A percentile compares a stretch with the other conserved stretches of the same genome.
These are phyloP conservation scores for Otatea glauca DNA, from an alignment of 176 grass and related monocot genomes.

Conservation along the genomic window DNA sequence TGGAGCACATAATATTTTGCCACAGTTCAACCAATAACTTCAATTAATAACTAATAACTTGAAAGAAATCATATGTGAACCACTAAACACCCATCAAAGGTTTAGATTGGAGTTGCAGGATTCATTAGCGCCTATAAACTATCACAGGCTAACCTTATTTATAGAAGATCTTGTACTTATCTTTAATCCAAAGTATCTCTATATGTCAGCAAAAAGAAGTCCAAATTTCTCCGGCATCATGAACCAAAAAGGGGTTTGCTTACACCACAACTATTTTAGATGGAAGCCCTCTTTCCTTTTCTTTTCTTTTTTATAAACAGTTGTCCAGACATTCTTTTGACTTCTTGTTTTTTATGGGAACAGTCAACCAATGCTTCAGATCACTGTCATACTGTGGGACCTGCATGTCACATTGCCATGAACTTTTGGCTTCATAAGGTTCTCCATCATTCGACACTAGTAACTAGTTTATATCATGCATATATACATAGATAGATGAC, in stretches of 20 bases:
- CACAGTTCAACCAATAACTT: not conserved
- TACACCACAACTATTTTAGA: not conserved
- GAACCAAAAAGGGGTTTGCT: constrained; percentile 17
- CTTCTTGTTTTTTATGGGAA: not conserved
- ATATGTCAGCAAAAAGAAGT: not conserved
- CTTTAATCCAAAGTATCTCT: not conserved
- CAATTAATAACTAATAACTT: constrained; percentile 1
- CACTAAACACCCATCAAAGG: constrained; percentile 17
- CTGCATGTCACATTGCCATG: not conserved
- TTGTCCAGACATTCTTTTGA: not conserved
- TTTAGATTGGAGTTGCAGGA: not conserved
- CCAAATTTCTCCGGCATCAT: not conserved
- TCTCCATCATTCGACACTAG: not conserved
- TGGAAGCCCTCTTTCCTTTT: not conserved
- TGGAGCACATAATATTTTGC: constrained; percentile 1
- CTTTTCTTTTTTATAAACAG: not conserved
- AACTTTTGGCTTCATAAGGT: constrained; percentile 9
- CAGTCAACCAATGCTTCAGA: constrained; percentile 27
- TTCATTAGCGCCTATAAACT: constrained; percentile 13
- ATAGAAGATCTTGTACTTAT: not conserved
- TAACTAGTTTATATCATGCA: constrained; percentile 12
- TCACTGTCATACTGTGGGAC: not conserved
- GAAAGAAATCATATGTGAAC: constrained; percentile 13
- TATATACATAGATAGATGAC: constrained; percentile 2
- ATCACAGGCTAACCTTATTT: not conserved